Evolutionary conservation across 2,329 filamentous ascomycete genomes (phyloP).

Genomic region (Colletotrichum melonis): DNA sequence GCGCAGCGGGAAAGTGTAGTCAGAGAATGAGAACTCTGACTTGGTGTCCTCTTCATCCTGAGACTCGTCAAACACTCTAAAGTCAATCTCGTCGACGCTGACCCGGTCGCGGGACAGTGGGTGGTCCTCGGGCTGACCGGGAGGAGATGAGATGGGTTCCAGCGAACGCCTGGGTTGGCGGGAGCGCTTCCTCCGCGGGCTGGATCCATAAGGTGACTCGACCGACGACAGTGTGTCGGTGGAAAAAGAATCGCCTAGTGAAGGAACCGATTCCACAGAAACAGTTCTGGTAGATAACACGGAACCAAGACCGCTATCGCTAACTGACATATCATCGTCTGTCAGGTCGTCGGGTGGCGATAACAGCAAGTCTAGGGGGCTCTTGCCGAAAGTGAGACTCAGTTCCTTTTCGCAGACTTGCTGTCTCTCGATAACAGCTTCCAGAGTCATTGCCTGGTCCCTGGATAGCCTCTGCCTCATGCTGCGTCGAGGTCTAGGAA

Average conservation of each 20-base stretch:
- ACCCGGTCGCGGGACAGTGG: constrained; percentile 62
- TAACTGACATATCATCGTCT: constrained; percentile 57
- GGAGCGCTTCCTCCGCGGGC: constrained; percentile 44
- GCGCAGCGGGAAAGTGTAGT: constrained; percentile 52
- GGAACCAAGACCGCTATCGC: constrained; percentile 65
- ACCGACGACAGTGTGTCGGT: constrained; percentile 62
- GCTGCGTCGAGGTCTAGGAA: constrained; percentile 61
- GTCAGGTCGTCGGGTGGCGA: constrained; percentile 69
- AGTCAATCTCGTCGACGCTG: constrained; percentile 60
- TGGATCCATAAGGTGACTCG: constrained; percentile 59
- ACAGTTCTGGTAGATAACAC: constrained; percentile 65
- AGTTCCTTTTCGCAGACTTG: constrained; percentile 69
- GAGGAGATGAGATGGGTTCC: constrained; percentile 67
- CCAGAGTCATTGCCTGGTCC: constrained; percentile 59
- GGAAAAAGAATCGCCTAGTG: constrained; percentile 65
- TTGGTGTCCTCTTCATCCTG: constrained; percentile 46
- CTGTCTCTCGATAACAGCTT: constrained; percentile 65
- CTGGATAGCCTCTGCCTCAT: constrained; percentile 40
- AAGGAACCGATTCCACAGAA: constrained; percentile 72
- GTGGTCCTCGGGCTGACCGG: constrained; percentile 62
- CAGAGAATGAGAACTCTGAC: constrained; percentile 44
- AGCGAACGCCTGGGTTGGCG: constrained; percentile 59
- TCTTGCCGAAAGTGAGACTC: constrained; percentile 63
- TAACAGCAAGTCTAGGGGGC: constrained; percentile 69
- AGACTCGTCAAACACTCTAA: constrained; percentile 39